These are phyloP conservation scores for Scutellaria baicalensis DNA, from an alignment of 257 asterid species.

Conservation along the genomic window DNA sequence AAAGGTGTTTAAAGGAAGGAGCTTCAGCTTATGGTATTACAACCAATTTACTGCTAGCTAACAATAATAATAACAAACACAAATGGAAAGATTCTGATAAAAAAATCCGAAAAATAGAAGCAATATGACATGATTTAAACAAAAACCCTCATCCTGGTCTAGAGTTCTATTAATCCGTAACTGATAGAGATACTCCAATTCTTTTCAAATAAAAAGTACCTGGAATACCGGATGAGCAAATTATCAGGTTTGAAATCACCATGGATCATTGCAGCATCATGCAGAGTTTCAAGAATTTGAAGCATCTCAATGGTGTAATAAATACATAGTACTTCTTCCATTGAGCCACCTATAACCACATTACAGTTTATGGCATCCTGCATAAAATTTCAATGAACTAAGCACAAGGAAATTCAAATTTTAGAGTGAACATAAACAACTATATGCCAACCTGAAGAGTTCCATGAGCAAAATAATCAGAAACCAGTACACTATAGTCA, in stretches of 20 bases:
- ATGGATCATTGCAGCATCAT: conserved; percentile 65
- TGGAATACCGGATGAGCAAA: conserved; percentile 81
- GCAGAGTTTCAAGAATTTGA: conserved; percentile 68
- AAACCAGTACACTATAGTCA: conserved; percentile 86
- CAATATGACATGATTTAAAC: background rate
- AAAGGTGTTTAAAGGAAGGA: background rate
- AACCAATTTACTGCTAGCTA: background rate
- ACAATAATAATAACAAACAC: background rate
- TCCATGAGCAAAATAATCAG: conserved; percentile 74
- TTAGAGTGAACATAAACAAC: conserved; percentile 8
- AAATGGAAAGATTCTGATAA: background rate
- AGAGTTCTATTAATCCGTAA: background rate
- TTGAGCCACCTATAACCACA: conserved; percentile 54
- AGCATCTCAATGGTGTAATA: conserved; percentile 97
- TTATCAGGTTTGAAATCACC: conserved; percentile 99
- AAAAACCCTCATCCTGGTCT: background rate
- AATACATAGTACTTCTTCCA: conserved; percentile 86
- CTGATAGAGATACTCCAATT: background rate
- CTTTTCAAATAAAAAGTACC: conserved; percentile 35
- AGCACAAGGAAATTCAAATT: conserved; percentile 4
- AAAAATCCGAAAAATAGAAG: background rate
- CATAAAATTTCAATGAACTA: conserved; percentile 19
- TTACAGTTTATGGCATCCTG: conserved; percentile 87
- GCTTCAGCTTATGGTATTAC: background rate
- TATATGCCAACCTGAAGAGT: conserved; percentile 81